Base-by-base conservation (phyloP, 2,329 filamentous ascomycete genomes). In the Pseudogymnoascus sp. region DNA sequence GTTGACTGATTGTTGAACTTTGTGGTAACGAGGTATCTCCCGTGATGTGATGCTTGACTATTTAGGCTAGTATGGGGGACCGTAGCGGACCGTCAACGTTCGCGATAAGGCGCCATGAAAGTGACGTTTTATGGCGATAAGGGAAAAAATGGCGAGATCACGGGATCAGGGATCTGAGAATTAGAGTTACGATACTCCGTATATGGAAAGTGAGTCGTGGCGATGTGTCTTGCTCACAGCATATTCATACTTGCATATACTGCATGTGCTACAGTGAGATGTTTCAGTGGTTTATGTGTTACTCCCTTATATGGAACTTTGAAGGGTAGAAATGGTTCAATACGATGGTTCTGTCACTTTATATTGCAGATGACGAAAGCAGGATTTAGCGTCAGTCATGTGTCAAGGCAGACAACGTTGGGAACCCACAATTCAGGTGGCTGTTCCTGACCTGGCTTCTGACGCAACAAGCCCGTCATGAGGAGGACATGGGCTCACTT, bases 51-150 rank as follows among this genome's bases (percentile, higher is more conserved):
- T 57, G 51, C n/a, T 57, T 36, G 29, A 34, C 51, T 16, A 57
- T 57, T 57, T 21, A 57, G 51, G 51, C 5, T 57, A 34, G 51
- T 57, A 34, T 57, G 51, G 51, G 51, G 29, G 10, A 57, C 51
- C 51, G 51, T 57, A 57, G 51, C 29, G 29, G 51, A 57, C 51
- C 51, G 51, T 18, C 29, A 18, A 57, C 51, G 51, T 57, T 57
- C 51, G 51, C 51, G 51, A 57, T 57, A 57, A 57, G 51, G 16
- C 51, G 51, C 51, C 51, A 57, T 57, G 51, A 16, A 45, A 57
- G 51, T 57, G 51, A 57, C 51, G 51, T 57, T 57, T 57, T 57
- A 57, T 57, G 16, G 29, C 51, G 51, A 57, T 57, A 57, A 57
- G 51, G 51, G 29, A 31, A 29, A 31, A 31, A 57, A 34, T 57